These are phyloP conservation scores for Citrus australasica DNA, from an alignment of 345 rosid species.

Conservation along the genomic window DNA sequence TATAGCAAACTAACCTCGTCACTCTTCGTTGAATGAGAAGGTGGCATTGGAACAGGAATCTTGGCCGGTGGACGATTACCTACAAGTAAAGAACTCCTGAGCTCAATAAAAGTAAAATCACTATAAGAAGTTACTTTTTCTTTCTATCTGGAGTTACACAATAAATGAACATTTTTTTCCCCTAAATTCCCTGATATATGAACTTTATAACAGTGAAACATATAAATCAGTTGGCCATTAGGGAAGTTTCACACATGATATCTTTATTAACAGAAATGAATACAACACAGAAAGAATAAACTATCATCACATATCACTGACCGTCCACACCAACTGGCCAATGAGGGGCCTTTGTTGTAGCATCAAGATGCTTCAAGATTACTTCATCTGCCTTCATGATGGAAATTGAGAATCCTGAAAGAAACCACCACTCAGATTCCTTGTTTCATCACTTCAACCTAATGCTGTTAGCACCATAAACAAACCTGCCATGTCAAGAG, in stretches of 20 bases:
- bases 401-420: constrained; percentile 85
- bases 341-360: constrained; percentile 88
- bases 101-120: constrained; percentile 4
- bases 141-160: not conserved
- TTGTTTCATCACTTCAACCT: constrained; percentile 1
- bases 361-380: constrained; percentile 71
- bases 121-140: not conserved
- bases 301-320: constrained; percentile 29
- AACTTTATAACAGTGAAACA: not conserved
- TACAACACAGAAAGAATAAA: not conserved
- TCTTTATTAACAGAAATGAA: not conserved
- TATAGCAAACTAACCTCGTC: constrained; percentile 50
- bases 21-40: constrained; percentile 50
- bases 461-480: constrained; percentile 3
- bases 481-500: constrained; percentile 98
- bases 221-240: not conserved
- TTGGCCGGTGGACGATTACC: constrained; percentile 88
- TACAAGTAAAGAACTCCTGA: constrained; percentile 26
- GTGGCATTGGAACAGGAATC: constrained; percentile 82
- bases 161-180: not conserved
- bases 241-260: not conserved
- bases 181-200: not conserved
- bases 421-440: constrained; percentile 11
- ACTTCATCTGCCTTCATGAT: constrained; percentile 84
- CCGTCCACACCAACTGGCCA: constrained; percentile 96